These are phyloP conservation scores for Neotropicomus parvogracilis DNA, from an alignment of 1,284 basidiomycete genomes.

Conservation along the genomic window DNA sequence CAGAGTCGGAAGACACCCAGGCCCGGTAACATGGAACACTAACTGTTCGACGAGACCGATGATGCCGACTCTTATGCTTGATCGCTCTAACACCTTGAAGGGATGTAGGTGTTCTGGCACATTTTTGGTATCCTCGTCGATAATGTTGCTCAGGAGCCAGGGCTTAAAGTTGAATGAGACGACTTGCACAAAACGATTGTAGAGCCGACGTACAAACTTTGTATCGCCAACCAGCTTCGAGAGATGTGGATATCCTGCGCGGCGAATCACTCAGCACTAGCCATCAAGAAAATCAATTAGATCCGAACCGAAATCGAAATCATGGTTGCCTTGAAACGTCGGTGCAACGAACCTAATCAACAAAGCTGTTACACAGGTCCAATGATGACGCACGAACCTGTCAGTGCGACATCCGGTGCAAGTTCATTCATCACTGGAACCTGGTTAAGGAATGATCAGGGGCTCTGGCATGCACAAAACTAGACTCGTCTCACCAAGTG, in stretches of 20 bases:
- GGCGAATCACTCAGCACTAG: constrained; percentile 7
- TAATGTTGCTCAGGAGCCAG: constrained; percentile 59
- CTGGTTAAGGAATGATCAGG: constrained; percentile 33
- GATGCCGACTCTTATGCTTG: constrained; percentile 58
- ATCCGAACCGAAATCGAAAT: constrained; percentile 50
- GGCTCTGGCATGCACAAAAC: not conserved
- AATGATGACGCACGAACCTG: constrained; percentile 40
- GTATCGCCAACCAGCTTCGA: constrained; percentile 64
- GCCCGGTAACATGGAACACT: constrained; percentile 13
- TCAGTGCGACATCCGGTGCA: constrained; percentile 62
- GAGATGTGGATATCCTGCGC: constrained; percentile 74
- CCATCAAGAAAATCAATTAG: not conserved
- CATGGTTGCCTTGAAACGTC: constrained; percentile 53
- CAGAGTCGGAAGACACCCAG: not conserved
- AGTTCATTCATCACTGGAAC: constrained; percentile 80
- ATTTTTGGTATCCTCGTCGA: constrained; percentile 47
- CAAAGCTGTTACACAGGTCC: not conserved
- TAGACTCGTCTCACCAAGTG: constrained; percentile 67
- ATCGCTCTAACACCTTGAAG: constrained; percentile 52
- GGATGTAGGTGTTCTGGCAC: constrained; percentile 49
- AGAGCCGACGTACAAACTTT: constrained; percentile 49
- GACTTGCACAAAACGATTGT: constrained; percentile 1
- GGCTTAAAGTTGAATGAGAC: constrained; percentile 34
- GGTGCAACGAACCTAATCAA: not conserved
- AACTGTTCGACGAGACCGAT: constrained; percentile 72